Conservation (phyloP, 768 basidiomycete species). For the Hirschioporus abietinus region DNA sequence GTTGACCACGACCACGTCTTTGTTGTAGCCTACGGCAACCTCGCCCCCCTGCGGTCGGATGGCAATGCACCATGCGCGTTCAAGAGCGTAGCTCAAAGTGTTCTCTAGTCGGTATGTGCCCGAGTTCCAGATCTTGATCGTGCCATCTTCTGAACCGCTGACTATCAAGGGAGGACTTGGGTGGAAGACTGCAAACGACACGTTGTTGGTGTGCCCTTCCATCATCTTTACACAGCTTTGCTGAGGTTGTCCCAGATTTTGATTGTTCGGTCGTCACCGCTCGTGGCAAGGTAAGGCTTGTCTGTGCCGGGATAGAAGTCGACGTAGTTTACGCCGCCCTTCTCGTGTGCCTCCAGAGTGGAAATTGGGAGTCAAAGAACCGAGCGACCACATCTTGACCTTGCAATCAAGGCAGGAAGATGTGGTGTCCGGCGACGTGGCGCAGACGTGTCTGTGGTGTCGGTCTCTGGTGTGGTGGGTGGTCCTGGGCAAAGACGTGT, state of each 20-base stretch:
- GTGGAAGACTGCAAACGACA: conserved; percentile 95
- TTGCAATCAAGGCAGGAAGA: too few relatives aligned
- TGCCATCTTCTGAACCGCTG: conserved; percentile 95
- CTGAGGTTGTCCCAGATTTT: conserved; percentile 99
- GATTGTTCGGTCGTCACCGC: conserved; percentile 95
- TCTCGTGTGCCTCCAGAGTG: too few relatives aligned
- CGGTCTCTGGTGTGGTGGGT: too few relatives aligned
- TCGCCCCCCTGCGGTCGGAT: conserved; percentile 84
- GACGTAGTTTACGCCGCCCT: too few relatives aligned
- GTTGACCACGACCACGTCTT: conserved; percentile 93
- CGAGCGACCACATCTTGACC: too few relatives aligned
- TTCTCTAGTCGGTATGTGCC: conserved; percentile 95
- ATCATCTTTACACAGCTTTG: conserved; percentile 98
- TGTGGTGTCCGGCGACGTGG: too few relatives aligned
- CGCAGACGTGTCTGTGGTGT: too few relatives aligned
- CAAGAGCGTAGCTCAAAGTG: conserved; percentile 82
- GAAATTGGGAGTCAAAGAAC: too few relatives aligned
- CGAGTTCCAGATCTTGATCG: conserved; percentile 97
- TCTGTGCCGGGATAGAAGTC: conserved; percentile 97
- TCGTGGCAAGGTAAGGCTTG: conserved; percentile 94
- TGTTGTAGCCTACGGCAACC: conserved; percentile 93
- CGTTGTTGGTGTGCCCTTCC: conserved; percentile 97
- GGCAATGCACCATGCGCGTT: conserved; percentile 90
- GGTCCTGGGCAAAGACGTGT: too few relatives aligned
- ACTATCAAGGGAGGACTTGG: conserved; percentile 90